Evolutionary conservation across 805 yeast genomes (phyloP).

Genomic region (Candida michaelii): DNA sequence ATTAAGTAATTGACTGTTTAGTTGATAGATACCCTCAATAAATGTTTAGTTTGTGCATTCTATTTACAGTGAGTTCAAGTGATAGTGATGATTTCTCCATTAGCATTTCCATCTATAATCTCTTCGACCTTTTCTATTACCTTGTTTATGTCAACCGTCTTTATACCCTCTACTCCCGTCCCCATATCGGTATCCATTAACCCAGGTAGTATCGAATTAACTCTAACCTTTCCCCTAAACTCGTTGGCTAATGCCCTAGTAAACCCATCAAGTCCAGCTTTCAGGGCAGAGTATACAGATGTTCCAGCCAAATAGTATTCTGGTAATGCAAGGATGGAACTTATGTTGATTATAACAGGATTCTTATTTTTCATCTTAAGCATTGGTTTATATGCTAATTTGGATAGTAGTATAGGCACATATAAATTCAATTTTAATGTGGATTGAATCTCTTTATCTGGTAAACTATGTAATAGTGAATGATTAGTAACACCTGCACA

Average conservation of each 20-base stretch:
- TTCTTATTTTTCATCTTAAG: constrained; percentile 26
- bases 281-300: constrained; percentile 64
- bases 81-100: constrained; percentile 26
- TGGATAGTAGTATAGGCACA: constrained; percentile 61
- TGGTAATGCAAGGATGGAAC: constrained; percentile 59
- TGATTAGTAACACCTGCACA: constrained; percentile 69
- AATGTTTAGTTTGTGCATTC: too few species aligned
- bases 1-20: background rate
- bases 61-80: background rate
- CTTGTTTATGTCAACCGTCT: constrained; percentile 22
- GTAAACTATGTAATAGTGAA: constrained; percentile 46
- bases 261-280: constrained; percentile 68
- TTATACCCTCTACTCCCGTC: constrained; percentile 22
- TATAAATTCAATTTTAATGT: constrained; percentile 57
- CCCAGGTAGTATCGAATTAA: constrained; percentile 70
- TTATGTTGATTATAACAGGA: constrained; percentile 56
- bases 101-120: constrained; percentile 23
- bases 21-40: background rate
- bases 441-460: constrained; percentile 38
- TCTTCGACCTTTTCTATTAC: constrained; percentile 29
- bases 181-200: constrained; percentile 69
- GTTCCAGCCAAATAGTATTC: constrained; percentile 50
- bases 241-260: constrained; percentile 61
- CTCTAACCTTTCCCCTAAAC: constrained; percentile 53
- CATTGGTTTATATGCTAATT: constrained; percentile 52